Conservation (phyloP, 805 yeast species). For the Debaryomyces hansenii region DNA sequence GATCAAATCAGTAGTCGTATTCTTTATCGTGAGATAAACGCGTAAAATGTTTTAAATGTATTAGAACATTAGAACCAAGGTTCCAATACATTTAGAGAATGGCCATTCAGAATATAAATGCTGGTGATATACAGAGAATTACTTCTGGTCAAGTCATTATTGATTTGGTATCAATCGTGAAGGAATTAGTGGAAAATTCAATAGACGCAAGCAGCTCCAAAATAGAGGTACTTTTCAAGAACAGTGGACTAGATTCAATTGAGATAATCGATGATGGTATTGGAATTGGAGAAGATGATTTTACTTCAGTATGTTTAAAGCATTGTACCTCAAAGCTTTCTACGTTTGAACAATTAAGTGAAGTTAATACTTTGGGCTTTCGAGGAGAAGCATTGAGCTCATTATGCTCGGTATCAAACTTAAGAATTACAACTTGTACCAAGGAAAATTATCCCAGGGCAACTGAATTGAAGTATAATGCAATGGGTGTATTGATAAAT, state of each 20-base stretch:
- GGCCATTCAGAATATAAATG: conserved; percentile 26
- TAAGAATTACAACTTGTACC: conserved; percentile 53
- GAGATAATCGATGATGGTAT: conserved; percentile 69
- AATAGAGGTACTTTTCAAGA: conserved; percentile 65
- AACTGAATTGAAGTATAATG: conserved; percentile 51
- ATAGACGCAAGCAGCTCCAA: conserved; percentile 74
- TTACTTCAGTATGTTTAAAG: conserved; percentile 53
- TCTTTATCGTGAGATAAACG: no score
- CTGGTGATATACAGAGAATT: conserved; percentile 64
- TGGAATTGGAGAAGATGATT: conserved; percentile 59
- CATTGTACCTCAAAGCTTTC: conserved; percentile 68
- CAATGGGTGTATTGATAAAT: conserved; percentile 49
- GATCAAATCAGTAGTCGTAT: background rate
- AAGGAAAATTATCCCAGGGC: conserved; percentile 55
- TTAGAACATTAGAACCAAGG: no score
- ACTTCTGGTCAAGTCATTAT: conserved; percentile 94
- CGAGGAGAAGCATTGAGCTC: conserved; percentile 83
- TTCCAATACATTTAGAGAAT: conserved; percentile 3
- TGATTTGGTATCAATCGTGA: conserved; percentile 73
- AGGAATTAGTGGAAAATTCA: conserved; percentile 85
- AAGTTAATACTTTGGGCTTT: conserved; percentile 63
- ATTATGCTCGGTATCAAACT: conserved; percentile 53
- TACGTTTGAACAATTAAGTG: conserved; percentile 52
- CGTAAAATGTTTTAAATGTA: no score
- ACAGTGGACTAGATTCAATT: conserved; percentile 71